Base-by-base conservation (phyloP, 1,284 basidiomycete genomes). In the Leccinum pallidistipes region DNA sequence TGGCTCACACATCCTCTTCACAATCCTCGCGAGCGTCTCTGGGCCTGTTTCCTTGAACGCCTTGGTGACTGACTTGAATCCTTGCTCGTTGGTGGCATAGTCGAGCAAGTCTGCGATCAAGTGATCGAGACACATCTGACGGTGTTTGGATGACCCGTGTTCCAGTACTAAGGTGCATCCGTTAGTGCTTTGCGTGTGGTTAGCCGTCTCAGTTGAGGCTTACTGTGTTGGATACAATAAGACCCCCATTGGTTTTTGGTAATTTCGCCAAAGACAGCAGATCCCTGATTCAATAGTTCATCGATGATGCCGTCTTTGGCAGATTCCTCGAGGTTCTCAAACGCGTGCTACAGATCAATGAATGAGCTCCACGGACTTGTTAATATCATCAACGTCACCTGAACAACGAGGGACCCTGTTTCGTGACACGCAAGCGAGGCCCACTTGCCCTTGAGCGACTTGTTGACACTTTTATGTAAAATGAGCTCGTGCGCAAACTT, bases 351-450 rank as follows among this genome's bases (percentile, higher is more conserved):
- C n/a, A 47, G 34, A 58, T 36, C 10, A 56, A 11, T 64, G 11
- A 65, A 56, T 56, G 56, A 58, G 54, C n/a, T n/a, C 62, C n/a
- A 55, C 14, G 34, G 49, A n/a, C 45, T 9, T 5, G 51, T 55
- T 38, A 21, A 36, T 24, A 45, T 12, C 2, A 47, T 47, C 12
- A 58, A 29, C 5, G 32, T 64, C 69, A 90, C 90, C 83, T 91
- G 89, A 56, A 92, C 90, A 52, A 92, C 90, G 29, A 92, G 81
- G 18, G 90, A 92, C 1, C 91, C 91, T 1, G 91, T 93, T 75
- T 93, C 91, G 69, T 93, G 91, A 69, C 91, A 92, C n/a, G 91
- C 91, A 52, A 93, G 81, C 12, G 90, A 84, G 0, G 91, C 91
- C 91, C 91, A 93, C 70, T 91, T 90, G 18, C 91, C 91, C 68